A percentile compares a stretch with the other conserved stretches of the same genome.
These are phyloP conservation scores for Penstemon barbatus DNA, from an alignment of 257 asterid species.

Conservation along the genomic window DNA sequence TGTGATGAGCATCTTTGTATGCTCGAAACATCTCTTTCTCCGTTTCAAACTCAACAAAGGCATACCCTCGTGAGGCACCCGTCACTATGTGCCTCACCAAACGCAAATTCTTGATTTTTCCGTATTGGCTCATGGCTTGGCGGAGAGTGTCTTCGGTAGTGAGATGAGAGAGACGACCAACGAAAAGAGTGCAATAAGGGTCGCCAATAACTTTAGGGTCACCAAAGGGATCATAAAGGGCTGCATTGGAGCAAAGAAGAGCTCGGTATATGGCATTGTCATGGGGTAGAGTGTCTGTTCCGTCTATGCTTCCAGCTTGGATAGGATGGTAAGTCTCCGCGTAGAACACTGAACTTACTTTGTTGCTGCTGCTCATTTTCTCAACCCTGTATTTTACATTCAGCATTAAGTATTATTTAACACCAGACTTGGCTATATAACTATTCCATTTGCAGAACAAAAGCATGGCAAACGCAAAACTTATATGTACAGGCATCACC, in stretches of 20 bases:
- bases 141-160: conserved; percentile 80
- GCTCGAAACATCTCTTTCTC: conserved; percentile 90
- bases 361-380: conserved; percentile 43
- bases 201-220: conserved; percentile 81
- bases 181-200: conserved; percentile 87
- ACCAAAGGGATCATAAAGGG: conserved; percentile 90
- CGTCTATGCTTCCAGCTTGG: conserved; percentile 97
- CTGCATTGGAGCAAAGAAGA: conserved; percentile 81
- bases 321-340: conserved; percentile 86
- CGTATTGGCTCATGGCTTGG: conserved; percentile 82
- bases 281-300: conserved; percentile 84
- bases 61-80: conserved; percentile 95
- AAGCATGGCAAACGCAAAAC: background rate
- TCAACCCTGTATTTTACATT: background rate
- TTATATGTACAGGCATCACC: background rate
- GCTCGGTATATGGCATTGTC: conserved; percentile 89
- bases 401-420: background rate
- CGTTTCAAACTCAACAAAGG: conserved; percentile 87
- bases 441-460: background rate
- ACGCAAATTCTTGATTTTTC: conserved; percentile 78
- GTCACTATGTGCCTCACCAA: conserved; percentile 92
- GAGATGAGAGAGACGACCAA: conserved; percentile 76
- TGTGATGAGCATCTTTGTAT: conserved; percentile 85
- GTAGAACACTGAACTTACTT: conserved; percentile 73
- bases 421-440: background rate